Evolutionary conservation across 345 rosid species (phyloP).

Genomic region (Corchorus olitorius): DNA sequence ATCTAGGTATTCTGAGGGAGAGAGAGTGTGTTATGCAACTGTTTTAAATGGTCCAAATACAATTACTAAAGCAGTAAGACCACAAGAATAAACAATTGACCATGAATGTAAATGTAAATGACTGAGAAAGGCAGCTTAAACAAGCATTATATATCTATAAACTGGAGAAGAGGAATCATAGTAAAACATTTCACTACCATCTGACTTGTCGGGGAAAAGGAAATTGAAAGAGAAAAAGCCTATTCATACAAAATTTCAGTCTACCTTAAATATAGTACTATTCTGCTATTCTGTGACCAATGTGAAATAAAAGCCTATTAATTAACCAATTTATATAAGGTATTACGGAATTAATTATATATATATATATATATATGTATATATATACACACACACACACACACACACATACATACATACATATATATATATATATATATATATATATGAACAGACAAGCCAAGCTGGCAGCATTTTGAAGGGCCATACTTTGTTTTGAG

Average conservation of each 20-base stretch:
- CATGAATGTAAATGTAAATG: background rate
- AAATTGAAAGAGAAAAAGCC: background rate
- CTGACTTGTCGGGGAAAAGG: background rate
- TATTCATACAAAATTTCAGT: background rate
- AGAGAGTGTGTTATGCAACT: slow-evolving; percentile 10
- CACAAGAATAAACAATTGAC: slow-evolving; percentile 1
- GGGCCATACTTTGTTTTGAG: background rate
- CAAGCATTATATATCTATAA: background rate
- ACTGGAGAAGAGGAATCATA: background rate
- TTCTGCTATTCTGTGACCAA: background rate
- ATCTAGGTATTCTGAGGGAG: slow-evolving; percentile 73
- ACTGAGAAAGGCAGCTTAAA: background rate
- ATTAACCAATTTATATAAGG: background rate
- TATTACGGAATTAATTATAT: background rate
- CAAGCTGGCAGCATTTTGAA: background rate
- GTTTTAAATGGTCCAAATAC: background rate
- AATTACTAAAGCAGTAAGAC: background rate
- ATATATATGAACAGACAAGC: background rate
- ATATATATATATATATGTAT: too few relatives aligned
- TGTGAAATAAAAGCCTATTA: background rate
- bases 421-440: too few relatives aligned
- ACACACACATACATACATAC: too few relatives aligned
- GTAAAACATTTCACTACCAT: too few relatives aligned
- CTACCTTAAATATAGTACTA: background rate
- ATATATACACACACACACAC: too few relatives aligned